phyloP scores from a whole-genome alignment of 768 basidiomycete genomes.

The Infundibulicybe gibba region DNA sequence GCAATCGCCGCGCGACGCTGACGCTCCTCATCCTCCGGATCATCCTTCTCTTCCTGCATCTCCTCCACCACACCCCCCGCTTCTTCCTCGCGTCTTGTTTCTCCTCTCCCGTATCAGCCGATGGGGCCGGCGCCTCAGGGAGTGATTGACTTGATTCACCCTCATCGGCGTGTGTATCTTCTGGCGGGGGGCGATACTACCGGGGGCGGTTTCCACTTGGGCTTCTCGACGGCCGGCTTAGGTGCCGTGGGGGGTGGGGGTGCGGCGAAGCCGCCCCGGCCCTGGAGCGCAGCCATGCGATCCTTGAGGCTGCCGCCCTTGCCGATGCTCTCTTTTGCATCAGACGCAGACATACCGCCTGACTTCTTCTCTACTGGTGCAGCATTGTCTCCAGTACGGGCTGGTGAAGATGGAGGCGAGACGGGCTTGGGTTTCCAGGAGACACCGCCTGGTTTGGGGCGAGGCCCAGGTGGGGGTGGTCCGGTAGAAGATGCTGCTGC shows the following conservation, averaged over 20 bases:
- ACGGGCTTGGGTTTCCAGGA: constrained; percentile 70
- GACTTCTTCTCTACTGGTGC: constrained; percentile 22
- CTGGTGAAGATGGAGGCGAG: constrained; percentile 44
- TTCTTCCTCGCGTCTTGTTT: constrained; percentile 7
- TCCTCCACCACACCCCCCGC: constrained; percentile 27
- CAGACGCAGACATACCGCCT: constrained; percentile 72
- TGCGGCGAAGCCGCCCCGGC: constrained; percentile 74
- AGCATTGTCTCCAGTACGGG: constrained; percentile 3
- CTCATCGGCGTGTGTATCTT: constrained; percentile 13
- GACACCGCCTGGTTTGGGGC: constrained; percentile 65
- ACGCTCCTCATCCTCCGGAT: constrained; percentile 69
- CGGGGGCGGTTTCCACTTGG: constrained; percentile 87
- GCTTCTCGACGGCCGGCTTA: constrained; percentile 61
- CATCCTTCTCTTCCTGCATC: constrained; percentile 12
- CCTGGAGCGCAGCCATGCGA: constrained; percentile 92
- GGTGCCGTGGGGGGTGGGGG: constrained; percentile 45
- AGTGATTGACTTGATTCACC: constrained; percentile 9
- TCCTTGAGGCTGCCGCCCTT: constrained; percentile 83
- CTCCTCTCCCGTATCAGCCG: constrained; percentile 13
- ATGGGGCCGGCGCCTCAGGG: constrained; percentile 7
- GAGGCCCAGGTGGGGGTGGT: constrained; percentile 39
- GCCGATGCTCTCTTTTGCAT: constrained; percentile 85
- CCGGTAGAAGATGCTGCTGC: constrained; percentile 28
- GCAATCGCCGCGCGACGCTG: constrained; percentile 85
- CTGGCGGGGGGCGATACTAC: constrained; percentile 36